Conservation (phyloP, 1,284 basidiomycete species). For the Xanthoconium separans region DNA sequence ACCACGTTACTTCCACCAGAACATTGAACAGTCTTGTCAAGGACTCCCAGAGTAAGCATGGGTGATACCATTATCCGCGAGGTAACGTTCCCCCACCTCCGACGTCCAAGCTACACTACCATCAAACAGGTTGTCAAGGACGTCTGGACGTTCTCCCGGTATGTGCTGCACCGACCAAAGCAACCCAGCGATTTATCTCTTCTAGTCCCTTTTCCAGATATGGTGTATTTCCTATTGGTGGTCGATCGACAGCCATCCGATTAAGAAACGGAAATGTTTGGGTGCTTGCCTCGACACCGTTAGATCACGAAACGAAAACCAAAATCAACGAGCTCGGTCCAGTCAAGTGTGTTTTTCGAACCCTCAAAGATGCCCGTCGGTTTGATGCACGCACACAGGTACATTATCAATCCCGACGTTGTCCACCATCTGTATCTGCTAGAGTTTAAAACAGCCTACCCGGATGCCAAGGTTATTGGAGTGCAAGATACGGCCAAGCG, state of each 20-base stretch:
- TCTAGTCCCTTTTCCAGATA: conserved; percentile 68
- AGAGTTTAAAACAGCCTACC: conserved; percentile 76
- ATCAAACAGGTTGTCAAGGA: conserved; percentile 48
- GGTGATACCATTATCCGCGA: conserved; percentile 30
- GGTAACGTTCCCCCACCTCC: conserved; percentile 16
- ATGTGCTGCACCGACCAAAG: conserved; percentile 14
- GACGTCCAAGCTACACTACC: neutral
- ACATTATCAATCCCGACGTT: conserved; percentile 62
- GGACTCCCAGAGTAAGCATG: conserved; percentile 15
- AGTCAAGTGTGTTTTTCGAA: conserved; percentile 53
- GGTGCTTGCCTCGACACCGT: conserved; percentile 83
- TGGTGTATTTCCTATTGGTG: conserved; percentile 72
- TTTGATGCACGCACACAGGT: conserved; percentile 40
- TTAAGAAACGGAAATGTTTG: conserved; percentile 74
- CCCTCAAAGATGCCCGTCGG: neutral
- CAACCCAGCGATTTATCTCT: conserved; percentile 7
- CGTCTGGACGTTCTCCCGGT: conserved; percentile 78
- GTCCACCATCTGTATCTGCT: conserved; percentile 69
- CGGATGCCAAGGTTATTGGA: conserved; percentile 73
- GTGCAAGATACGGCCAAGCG: conserved; percentile 53
- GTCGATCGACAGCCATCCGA: conserved; percentile 81
- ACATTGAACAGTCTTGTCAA: conserved; percentile 4
- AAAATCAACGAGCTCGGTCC: conserved; percentile 75
- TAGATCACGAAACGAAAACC: conserved; percentile 69
- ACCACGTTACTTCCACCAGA: conserved; percentile 17